These are phyloP conservation scores for Saccharomyces paradoxus DNA, from an alignment of 805 yeast genomes.

Conservation along the genomic window DNA sequence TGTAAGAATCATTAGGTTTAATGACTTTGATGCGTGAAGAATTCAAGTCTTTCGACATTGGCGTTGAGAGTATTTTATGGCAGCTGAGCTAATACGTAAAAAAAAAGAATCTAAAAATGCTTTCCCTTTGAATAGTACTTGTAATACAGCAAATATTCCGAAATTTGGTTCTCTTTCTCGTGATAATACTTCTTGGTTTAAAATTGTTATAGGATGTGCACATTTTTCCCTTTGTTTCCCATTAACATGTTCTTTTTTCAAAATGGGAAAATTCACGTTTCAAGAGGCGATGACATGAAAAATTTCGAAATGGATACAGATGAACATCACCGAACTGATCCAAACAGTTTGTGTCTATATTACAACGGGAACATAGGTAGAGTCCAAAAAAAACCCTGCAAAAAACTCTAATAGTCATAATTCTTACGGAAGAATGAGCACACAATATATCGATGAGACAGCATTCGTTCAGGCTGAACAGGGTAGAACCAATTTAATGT, in stretches of 20 bases:
- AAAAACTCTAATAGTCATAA: background rate
- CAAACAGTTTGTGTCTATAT: background rate
- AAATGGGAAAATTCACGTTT: background rate
- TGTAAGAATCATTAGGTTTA: constrained; percentile 20
- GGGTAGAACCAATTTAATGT: constrained; percentile 34
- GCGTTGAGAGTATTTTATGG: background rate
- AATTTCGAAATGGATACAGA: background rate
- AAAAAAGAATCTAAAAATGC: background rate
- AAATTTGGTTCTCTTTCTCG: background rate
- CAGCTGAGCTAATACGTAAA: background rate
- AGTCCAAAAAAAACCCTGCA: background rate
- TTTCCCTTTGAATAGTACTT: background rate
- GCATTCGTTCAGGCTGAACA: constrained; percentile 49
- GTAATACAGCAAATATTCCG: background rate
- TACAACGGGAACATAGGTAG: background rate
- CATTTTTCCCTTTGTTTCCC: background rate
- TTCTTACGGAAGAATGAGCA: constrained; percentile 4
- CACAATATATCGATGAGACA: constrained; percentile 28
- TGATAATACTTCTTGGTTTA: background rate
- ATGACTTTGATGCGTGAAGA: background rate
- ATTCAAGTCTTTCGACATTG: background rate
- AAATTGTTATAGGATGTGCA: background rate
- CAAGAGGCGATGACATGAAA: background rate
- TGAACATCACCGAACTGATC: background rate
- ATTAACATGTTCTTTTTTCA: background rate